Evolutionary conservation across 768 basidiomycete genomes (phyloP), one percentile per base, ranked within the genome.

Genomic region (Amanita polypyramis): DNA sequence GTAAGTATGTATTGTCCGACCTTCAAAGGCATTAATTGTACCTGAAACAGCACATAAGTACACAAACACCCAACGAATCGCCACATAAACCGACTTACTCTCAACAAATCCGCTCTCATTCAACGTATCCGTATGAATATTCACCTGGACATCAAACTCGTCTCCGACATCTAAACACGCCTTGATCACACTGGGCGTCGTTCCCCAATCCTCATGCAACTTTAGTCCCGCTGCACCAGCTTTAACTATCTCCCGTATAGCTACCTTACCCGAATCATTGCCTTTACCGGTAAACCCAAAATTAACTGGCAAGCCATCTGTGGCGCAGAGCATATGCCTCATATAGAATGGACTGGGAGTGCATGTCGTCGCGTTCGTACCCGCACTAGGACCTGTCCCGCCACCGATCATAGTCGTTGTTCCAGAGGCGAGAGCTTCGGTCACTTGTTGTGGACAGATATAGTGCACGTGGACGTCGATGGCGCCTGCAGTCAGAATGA

Each of bases 31-130:
- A 9, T 74, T 78, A 44, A 98, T 88, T 0, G 95, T 97, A 45
- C 74, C 89, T 90, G 56, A 9, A 45, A 43, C n/a, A 39, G 4
- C 19, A n/a, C 11, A 52, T 36, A 23, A 32, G 34, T n/a, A 23
- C 7, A 9, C 19, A n/a, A n/a, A n/a, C n/a, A 6, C 15, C 25
- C 25, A 4, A 7, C 7, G 4, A 12, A 21, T 25, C 8, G 10
- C 37, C 29, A 14, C n/a, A 12, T 9, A 34, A 21, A 42, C 23
- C 11, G 14, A 63, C 79, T 36, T 58, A 90, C 91, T 84, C 64
- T 99, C 91, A 5, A 97, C 91, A 60, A 95, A 98, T 1, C 94
- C 95, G 53, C 90, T 91, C 68, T 99, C 96, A 61, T 98, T 98
- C 51, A 98, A 65, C 0, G 95, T 98, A 60, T 98, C 96, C 0